Evolutionary conservation across 2,329 filamentous ascomycete genomes (phyloP), one percentile per base, ranked within the genome.

Genomic region (Sclerotinia trifoliorum): DNA sequence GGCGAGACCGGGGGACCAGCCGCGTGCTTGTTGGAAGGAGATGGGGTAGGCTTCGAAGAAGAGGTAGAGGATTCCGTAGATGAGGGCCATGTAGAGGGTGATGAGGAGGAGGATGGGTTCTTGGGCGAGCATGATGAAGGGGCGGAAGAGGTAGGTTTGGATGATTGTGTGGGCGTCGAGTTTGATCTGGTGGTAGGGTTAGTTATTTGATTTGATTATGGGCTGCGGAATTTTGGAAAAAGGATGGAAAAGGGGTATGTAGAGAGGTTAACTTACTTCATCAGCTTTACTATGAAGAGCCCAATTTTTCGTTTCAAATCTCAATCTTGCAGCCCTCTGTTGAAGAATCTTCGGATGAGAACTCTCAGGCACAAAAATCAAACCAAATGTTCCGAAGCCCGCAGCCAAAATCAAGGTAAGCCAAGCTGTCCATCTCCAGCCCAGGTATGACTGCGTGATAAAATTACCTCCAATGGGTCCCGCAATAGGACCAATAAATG

Each of bases 231-330:
- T 92, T 91, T 0, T 90, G 90, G 2, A 88, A 90, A 57, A 79
- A 79, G 77, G 77, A 93, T 82, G 7, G 93, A 81, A 73, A 88
- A 85, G 24, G 24, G 91, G 81, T 0, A 90, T 90, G 56, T 74
- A 19, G 0, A 88, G 79, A 77, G 91, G 81, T 0, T 90, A 90
- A 86, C 24, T 76, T 77, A 65, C 76, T 71, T 73, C 73, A 54
- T 76, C 76, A 46, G 72, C 72, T 67, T 74, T 76, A 24, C 75
- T 71, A 57, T 78, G 77, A 68, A 78, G 69, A 66, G 79, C 73
- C 79, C 77, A 76, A 72, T 79, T 76, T 72, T 77, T 71, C 52
- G 78, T 76, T 72, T 79, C 79, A 61, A 77, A 76, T 11, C 85
- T 81, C 17, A 87, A 76, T 8, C 78, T 78, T 19, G 76, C 77